Evolutionary conservation across 1,284 basidiomycete species (phyloP).

Genomic region (Sphaerobolus stellatus): DNA sequence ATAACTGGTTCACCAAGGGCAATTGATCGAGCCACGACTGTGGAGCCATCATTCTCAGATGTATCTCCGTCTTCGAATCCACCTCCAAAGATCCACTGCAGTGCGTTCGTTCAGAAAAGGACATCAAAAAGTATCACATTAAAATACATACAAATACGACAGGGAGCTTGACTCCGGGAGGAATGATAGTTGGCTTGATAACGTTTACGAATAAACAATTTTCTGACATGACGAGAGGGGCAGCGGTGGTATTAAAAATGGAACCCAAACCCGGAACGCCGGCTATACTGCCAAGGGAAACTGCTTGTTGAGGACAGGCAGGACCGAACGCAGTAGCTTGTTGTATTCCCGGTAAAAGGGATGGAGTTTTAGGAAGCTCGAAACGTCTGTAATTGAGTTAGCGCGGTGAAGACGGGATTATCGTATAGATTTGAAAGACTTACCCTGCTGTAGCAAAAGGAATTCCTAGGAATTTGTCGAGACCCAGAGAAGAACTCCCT

Average conservation of each 20-base stretch:
- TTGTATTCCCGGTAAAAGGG: conserved; percentile 40
- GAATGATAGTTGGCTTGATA: conserved; percentile 43
- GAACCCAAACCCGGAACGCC: neutral
- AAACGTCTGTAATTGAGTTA: conserved; percentile 41
- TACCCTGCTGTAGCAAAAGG: conserved; percentile 50
- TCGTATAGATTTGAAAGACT: conserved; percentile 12
- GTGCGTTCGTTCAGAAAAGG: conserved; percentile 8
- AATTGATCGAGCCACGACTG: conserved; percentile 48
- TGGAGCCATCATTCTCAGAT: conserved; percentile 27
- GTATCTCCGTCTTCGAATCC: conserved; percentile 44
- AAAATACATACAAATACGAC: conserved; percentile 48
- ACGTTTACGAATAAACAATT: conserved; percentile 44
- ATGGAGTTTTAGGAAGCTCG: conserved; percentile 42
- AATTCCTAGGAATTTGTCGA: conserved; percentile 47
- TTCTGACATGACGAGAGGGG: conserved; percentile 1
- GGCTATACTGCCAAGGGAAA: conserved; percentile 8
- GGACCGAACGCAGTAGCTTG: conserved; percentile 45
- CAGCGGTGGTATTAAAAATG: neutral
- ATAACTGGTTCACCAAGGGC: conserved; percentile 47
- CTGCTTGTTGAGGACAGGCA: conserved; percentile 50
- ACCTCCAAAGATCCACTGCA: conserved; percentile 56
- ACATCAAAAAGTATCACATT: neutral
- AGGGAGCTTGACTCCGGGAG: conserved; percentile 44
- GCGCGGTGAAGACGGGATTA: neutral
- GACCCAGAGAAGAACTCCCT: conserved; percentile 1